Conservation (phyloP, 768 basidiomycete species). For the Mycena indigotica region DNA sequence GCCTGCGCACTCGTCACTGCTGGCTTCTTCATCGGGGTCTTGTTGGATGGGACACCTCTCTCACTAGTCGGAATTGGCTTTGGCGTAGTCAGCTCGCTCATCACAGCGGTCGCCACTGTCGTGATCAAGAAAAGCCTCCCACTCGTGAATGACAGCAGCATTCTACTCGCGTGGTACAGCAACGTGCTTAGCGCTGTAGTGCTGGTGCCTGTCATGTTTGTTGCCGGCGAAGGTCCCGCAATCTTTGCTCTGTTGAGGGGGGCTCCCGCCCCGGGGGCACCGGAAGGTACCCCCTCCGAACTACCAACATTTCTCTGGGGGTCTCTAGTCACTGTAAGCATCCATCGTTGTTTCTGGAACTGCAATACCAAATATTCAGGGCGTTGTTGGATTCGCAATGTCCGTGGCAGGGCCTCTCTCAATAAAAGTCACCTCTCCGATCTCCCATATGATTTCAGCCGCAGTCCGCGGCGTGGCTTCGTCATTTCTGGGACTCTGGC, state of each 20-base stretch:
- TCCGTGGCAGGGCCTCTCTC: slow-evolving; percentile 73
- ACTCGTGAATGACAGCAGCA: slow-evolving; percentile 68
- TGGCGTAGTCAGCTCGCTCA: slow-evolving; percentile 67
- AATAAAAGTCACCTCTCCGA: slow-evolving; percentile 81
- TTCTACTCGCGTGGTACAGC: slow-evolving; percentile 76
- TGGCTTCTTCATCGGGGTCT: slow-evolving; percentile 70
- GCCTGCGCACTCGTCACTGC: slow-evolving; percentile 72
- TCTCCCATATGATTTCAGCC: slow-evolving; percentile 79
- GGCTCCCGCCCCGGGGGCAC: not conserved
- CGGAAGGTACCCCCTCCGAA: slow-evolving; percentile 4
- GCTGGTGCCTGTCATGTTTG: slow-evolving; percentile 58
- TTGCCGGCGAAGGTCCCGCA: slow-evolving; percentile 60
- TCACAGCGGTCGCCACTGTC: slow-evolving; percentile 79
- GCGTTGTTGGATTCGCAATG: slow-evolving; percentile 73
- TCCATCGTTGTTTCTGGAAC: not conserved
- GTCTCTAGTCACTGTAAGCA: slow-evolving; percentile 56
- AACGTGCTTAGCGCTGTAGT: slow-evolving; percentile 66
- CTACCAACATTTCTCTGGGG: slow-evolving; percentile 54
- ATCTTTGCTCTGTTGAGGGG: slow-evolving; percentile 17
- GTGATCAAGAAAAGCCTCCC: slow-evolving; percentile 75
- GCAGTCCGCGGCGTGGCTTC: slow-evolving; percentile 77
- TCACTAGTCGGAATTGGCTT: slow-evolving; percentile 64
- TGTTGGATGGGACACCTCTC: slow-evolving; percentile 55
- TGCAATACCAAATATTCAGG: slow-evolving; percentile 38
- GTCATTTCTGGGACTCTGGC: slow-evolving; percentile 60